Conservation (phyloP, 2,329 filamentous ascomycete genomes). For the Podosphaera xanthii region DNA sequence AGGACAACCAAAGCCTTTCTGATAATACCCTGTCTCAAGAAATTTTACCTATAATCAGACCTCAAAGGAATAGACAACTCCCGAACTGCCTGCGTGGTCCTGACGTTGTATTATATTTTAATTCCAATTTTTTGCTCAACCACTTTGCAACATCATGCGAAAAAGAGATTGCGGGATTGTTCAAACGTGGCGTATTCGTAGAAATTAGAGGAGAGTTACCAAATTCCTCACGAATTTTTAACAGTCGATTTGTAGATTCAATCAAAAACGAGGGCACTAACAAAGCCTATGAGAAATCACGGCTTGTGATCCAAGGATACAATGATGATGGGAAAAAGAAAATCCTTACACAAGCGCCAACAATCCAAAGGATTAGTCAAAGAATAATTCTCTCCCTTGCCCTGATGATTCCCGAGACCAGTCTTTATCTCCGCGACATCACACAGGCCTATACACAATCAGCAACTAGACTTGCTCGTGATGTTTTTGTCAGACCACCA, state of each 20-base stretch:
- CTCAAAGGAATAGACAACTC: not conserved
- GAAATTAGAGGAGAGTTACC: not conserved
- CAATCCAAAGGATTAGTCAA: too few species aligned
- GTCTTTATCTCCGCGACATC: not conserved
- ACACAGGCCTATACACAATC: not conserved
- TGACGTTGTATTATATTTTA: not conserved
- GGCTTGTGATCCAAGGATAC: too few species aligned
- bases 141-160: not conserved
- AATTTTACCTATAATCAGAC: slow-evolving; percentile 2
- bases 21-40: slow-evolving; percentile 2
- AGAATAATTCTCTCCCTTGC: not conserved
- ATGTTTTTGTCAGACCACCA: not conserved
- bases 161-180: not conserved
- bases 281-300: too few species aligned
- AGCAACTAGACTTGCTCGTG: not conserved
- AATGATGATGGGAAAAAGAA: too few species aligned
- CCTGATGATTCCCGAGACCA: not conserved
- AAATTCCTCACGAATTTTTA: too few species aligned
- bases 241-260: too few species aligned
- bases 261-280: too few species aligned
- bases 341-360: too few species aligned
- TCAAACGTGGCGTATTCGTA: not conserved
- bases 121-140: not conserved
- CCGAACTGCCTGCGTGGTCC: not conserved
- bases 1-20: slow-evolving; percentile 3